These are phyloP conservation scores for Cardamine occulta DNA, from an alignment of 345 rosid genomes.

Conservation along the genomic window DNA sequence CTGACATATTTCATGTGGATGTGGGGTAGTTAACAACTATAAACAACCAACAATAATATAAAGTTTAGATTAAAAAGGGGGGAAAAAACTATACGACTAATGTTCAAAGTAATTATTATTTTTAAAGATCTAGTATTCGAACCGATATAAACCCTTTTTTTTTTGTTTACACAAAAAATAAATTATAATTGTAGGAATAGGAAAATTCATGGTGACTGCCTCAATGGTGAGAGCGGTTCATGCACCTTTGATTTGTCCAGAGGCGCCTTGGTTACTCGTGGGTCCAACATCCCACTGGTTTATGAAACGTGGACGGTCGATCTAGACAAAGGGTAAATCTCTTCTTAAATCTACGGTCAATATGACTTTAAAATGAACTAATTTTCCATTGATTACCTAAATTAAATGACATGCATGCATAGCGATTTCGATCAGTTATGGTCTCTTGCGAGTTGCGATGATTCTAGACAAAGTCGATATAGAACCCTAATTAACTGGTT, in stretches of 20 bases:
- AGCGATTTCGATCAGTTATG: background rate
- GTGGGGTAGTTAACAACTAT: conserved; percentile 43
- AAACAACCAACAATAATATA: conserved; percentile 19
- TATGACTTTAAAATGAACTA: conserved; percentile 33
- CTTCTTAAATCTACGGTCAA: conserved; percentile 36
- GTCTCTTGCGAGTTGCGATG: conserved; percentile 8
- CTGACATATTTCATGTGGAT: conserved; percentile 60
- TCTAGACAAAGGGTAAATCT: background rate
- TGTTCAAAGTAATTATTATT: background rate
- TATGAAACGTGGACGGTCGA: conserved; percentile 20
- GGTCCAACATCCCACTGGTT: conserved; percentile 21
- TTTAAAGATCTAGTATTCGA: background rate
- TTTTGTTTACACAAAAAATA: background rate
- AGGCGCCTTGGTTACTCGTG: conserved; percentile 15
- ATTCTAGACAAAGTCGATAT: background rate
- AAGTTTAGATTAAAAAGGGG: background rate
- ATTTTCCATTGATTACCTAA: conserved; percentile 1
- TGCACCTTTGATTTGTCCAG: conserved; percentile 41
- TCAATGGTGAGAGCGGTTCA: conserved; percentile 39
- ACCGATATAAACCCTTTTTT: too few relatives aligned
- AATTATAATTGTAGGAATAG: conserved; percentile 6
- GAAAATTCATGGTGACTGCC: conserved; percentile 24
- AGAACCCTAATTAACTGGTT: background rate
- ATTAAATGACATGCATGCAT: background rate
- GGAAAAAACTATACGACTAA: background rate